Base-by-base conservation (phyloP, 2,329 filamentous ascomycete genomes). In the Cercospora brassicicola region DNA sequence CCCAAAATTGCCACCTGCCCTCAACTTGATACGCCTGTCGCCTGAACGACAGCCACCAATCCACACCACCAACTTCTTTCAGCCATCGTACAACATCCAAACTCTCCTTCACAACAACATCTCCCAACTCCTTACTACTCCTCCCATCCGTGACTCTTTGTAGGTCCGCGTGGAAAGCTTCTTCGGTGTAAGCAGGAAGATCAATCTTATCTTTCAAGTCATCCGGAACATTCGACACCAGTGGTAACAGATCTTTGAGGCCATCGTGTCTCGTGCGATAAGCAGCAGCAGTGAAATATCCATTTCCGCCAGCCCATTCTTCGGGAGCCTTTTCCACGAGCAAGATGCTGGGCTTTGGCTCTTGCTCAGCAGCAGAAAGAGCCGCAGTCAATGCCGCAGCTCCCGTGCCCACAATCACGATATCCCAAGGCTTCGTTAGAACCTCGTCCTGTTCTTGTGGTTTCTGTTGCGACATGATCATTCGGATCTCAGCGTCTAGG, bases 321-420 rank as follows among this genome's bases (percentile, higher is more conserved):
- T 83, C 73, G 0, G 88, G 87, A 51, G 84, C 85, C 76, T 87
- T 89, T 72, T 90, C 88, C 64, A 90, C 81, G 13, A 90, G 75
- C 0, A 88, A 73, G 3, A 90, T 83, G 0, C 36, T 42, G 15
- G 36, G 7, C 6, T 42, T n/a, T 42, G 36, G 36, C 36, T 42
- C 36, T 42, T 42, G 36, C 36, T 42, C 67, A 1, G 82, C 81
- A 2, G 88, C 87, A 0, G 87, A 84, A 7, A 86, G 80, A 8
- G 88, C 88, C 2, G 88, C 84, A 10, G 81, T 83, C 77, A 90
- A 87, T 13, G 88, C 89, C 15, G 89, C 89, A 73, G 90, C 90
- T 62, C 89, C 89, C 62, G 84, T 83, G 20, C 89, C 89, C 33
- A 89, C 80, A 6, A 91, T 83, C 5, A 91, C 68, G 78, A 83